phyloP scores from a whole-genome alignment of 768 basidiomycete genomes.

The Mycena kentingensis region DNA sequence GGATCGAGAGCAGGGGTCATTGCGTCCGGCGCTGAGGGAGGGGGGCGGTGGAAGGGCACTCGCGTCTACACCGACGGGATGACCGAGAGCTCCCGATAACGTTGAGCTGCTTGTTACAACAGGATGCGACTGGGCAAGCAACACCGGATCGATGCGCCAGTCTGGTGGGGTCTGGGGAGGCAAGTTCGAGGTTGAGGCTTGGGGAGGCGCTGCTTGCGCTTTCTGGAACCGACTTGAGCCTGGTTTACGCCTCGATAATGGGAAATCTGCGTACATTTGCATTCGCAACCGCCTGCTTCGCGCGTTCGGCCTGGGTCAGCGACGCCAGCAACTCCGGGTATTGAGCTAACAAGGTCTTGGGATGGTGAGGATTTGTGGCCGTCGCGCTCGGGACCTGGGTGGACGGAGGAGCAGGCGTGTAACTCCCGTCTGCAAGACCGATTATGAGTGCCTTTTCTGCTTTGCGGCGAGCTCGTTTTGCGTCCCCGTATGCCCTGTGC shows the following conservation, averaged over 20 bases:
- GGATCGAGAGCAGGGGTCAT: neutral
- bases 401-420: no score
- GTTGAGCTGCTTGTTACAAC: constrained; percentile 43
- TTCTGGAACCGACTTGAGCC: no score
- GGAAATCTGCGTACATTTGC: no score
- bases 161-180: no score
- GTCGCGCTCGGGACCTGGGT: neutral
- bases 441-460: constrained; percentile 47
- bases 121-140: constrained; percentile 38
- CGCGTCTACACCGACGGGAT: no score
- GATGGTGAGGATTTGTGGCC: neutral
- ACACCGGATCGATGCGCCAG: constrained; percentile 21
- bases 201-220: no score
- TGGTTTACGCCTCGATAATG: no score
- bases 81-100: constrained; percentile 53
- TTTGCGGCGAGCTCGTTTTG: constrained; percentile 53
- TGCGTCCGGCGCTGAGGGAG: neutral
- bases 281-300: neutral
- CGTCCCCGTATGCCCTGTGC: constrained; percentile 53
- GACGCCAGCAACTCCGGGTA: neutral
- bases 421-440: constrained; percentile 2
- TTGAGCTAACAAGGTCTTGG: neutral
- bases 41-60: neutral
- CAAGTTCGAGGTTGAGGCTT: no score
- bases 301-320: neutral